Percentiles rank a stretch among this genome's conserved stretches.
These are phyloP conservation scores for Teratosphaeria pseudoeucalypti DNA, from an alignment of 2,329 filamentous ascomycete species.

Conservation along the genomic window DNA sequence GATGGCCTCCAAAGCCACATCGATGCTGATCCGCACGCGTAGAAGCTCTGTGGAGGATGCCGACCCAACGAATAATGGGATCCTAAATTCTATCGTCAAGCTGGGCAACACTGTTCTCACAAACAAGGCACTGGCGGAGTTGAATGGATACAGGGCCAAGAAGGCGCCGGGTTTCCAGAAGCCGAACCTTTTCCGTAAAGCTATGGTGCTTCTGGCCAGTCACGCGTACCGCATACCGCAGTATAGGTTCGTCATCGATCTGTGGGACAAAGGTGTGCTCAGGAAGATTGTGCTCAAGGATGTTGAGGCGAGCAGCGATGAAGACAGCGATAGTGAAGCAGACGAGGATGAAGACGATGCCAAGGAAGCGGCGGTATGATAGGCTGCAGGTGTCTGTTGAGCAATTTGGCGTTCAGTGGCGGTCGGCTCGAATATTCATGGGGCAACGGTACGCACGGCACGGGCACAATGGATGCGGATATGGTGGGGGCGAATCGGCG, in stretches of 20 bases:
- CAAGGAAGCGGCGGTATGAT: neutral
- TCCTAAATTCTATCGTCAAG: slow-evolving; percentile 75
- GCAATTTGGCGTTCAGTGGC: neutral
- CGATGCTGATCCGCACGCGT: slow-evolving; percentile 7
- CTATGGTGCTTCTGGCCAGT: slow-evolving; percentile 73
- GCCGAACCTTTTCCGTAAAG: slow-evolving; percentile 69
- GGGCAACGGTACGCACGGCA: neutral
- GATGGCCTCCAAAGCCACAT: slow-evolving; percentile 2
- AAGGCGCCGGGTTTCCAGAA: slow-evolving; percentile 67
- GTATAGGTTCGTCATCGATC: slow-evolving; percentile 79
- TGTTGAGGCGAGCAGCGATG: neutral
- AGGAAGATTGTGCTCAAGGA: slow-evolving; percentile 73
- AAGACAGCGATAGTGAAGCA: slow-evolving; percentile 33
- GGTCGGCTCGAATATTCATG: neutral
- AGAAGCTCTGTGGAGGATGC: slow-evolving; percentile 18
- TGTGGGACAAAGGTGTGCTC: slow-evolving; percentile 87
- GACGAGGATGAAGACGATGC: slow-evolving; percentile 26
- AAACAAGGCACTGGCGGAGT: slow-evolving; percentile 73
- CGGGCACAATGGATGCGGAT: neutral
- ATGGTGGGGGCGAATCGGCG: neutral
- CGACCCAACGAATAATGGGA: slow-evolving; percentile 53
- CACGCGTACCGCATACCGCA: slow-evolving; percentile 84
- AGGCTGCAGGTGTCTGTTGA: neutral
- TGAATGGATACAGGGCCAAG: slow-evolving; percentile 49
- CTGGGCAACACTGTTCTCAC: slow-evolving; percentile 88